phyloP scores from a whole-genome alignment of 345 rosid species.

The Lumnitzera littorea region DNA sequence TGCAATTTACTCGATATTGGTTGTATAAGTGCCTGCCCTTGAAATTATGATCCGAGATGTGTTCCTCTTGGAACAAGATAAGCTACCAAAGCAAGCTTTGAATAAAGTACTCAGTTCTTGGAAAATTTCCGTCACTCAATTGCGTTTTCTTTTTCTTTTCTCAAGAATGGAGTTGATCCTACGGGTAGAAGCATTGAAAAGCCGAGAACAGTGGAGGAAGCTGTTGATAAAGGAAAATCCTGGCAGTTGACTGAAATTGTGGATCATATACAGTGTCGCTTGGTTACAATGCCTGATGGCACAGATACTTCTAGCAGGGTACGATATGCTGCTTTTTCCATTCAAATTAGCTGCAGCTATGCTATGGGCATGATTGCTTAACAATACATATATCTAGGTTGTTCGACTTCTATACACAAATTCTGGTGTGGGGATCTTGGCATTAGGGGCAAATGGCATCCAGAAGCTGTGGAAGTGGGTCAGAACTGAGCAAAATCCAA shows the following conservation, averaged over 20 bases:
- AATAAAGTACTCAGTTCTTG: no score
- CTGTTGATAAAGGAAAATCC: constrained; percentile 58
- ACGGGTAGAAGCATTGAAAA: constrained; percentile 71
- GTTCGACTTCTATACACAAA: constrained; percentile 85
- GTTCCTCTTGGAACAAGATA: no score
- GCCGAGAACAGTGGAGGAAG: constrained; percentile 64
- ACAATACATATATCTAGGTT: constrained; percentile 25
- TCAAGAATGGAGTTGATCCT: constrained; percentile 82
- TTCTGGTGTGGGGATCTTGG: constrained; percentile 74
- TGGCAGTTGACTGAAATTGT: constrained; percentile 77
- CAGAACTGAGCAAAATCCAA: constrained; percentile 67
- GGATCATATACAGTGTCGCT: constrained; percentile 57
- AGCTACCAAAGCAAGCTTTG: no score
- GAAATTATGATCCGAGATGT: no score
- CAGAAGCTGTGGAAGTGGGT: constrained; percentile 82
- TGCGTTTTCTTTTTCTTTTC: background rate
- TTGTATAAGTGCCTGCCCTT: no score
- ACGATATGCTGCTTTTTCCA: background rate
- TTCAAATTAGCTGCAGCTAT: no score
- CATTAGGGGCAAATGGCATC: constrained; percentile 69
- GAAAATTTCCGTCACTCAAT: no score
- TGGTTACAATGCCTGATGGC: constrained; percentile 68
- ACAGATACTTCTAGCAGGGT: constrained; percentile 84
- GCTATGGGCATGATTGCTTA: no score
- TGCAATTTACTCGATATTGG: no score